Conservation (phyloP, 768 basidiomycete species). For the Coprinopsis strossmayeri region DNA sequence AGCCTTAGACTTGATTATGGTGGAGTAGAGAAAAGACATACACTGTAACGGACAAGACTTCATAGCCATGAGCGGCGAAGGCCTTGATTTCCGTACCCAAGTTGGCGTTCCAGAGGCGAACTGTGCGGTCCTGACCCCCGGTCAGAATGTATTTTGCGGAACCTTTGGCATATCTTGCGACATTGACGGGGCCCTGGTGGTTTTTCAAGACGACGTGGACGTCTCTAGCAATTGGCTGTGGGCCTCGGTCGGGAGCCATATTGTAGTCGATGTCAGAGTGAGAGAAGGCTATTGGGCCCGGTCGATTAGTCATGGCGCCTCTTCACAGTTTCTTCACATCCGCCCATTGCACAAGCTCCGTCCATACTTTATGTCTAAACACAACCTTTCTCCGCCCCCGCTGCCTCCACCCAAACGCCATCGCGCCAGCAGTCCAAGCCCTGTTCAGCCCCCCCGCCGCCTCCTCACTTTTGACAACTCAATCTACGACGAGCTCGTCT, state of each 20-base stretch:
- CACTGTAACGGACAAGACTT: constrained; percentile 89
- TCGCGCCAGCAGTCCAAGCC: constrained; percentile 23
- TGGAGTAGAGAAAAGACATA: constrained; percentile 29
- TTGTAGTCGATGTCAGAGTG: constrained; percentile 17
- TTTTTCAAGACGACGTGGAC: constrained; percentile 55
- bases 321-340: not conserved
- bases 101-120: constrained; percentile 87
- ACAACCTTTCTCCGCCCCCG: constrained; percentile 35
- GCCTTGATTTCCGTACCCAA: constrained; percentile 85
- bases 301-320: constrained; percentile 4
- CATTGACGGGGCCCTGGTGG: constrained; percentile 85
- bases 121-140: constrained; percentile 85
- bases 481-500: constrained; percentile 71
- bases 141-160: constrained; percentile 85
- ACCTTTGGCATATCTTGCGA: constrained; percentile 88
- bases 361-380: constrained; percentile 40
- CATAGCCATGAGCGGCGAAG: constrained; percentile 91
- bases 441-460: constrained; percentile 10
- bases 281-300: not conserved
- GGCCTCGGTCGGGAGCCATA: constrained; percentile 54
- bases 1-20: not conserved
- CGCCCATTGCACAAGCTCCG: not conserved
- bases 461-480: constrained; percentile 42
- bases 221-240: constrained; percentile 46
- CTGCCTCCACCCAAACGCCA: constrained; percentile 57